Base-by-base conservation (phyloP, 139 green algal genomes). In the Chara braunii region DNA sequence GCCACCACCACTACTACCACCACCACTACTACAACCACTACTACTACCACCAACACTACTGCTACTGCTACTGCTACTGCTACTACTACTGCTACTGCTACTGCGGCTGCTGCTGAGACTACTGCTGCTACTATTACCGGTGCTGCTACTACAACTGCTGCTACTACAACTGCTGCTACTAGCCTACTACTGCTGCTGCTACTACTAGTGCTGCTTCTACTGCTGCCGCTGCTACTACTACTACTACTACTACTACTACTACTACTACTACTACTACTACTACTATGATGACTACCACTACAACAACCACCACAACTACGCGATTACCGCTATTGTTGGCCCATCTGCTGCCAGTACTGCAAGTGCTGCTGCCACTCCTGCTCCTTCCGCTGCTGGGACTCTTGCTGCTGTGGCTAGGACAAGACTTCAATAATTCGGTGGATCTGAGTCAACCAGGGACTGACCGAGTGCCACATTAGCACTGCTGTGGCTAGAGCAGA, bases 201-300 rank as follows among this genome's bases (percentile, higher is more conserved):
- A 48, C 40, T 48, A 48, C 40, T 48, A 48, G 18, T 48, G 18
- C 40, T 48, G 18, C 40, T 48, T n/a, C 40, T 48, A 48, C 40
- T 48, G 18, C 40, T 48, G 18, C 40, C 18, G 18, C 40, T 48
- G 18, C 40, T 48, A 48, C 40, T 48, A 48, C 40, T 48, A 48
- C 40, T 48, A 48, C 40, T 48, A 48, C 40, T 48, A 48, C 40
- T 48, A 48, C 40, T 48, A 48, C 40, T 48, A 48, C 40, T 48
- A 48, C 40, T 48, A 48, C 40, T 48, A 48, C 40, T 48, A 48
- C 40, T 48, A 48, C 40, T 48, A 48, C 18, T 48, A 48, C 40
- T 48, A 48, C 40, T 48, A 48, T 18, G 18, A 48, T 18, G 18
- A 48, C 40, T 48, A 48, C 40, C 18, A 48, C 40, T 48, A 48